These are phyloP conservation scores for Ephemerocybe angulata DNA, from an alignment of 768 basidiomycete species.

Conservation along the genomic window DNA sequence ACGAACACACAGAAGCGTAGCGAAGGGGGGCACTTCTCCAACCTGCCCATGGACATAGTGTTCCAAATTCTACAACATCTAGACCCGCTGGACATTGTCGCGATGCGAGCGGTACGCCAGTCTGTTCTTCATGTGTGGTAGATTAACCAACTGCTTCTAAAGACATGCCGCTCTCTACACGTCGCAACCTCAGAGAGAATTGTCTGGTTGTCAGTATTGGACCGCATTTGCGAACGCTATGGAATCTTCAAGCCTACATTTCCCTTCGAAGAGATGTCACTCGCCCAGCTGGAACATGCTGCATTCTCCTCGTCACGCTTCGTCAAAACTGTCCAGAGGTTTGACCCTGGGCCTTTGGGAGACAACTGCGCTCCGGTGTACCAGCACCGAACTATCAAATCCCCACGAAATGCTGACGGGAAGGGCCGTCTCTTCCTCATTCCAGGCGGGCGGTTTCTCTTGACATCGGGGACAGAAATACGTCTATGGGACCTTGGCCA, in stretches of 20 bases:
- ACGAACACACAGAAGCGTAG: too few species aligned
- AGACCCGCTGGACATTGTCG: neutral
- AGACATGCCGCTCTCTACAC: neutral
- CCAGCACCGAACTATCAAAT: neutral
- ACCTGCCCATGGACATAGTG: neutral
- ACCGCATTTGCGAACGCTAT: neutral
- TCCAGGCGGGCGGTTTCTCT: slow-evolving; percentile 13
- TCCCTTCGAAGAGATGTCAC: slow-evolving; percentile 3
- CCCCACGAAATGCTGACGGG: neutral
- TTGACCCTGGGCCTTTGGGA: neutral
- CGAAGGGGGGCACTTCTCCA: too few species aligned
- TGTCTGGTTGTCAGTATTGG: slow-evolving; percentile 2
- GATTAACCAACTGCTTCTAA: neutral
- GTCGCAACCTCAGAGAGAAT: neutral
- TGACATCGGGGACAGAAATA: neutral
- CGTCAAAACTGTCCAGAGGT: neutral
- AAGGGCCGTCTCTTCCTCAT: neutral
- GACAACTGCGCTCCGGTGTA: neutral
- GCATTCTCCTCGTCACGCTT: slow-evolving; percentile 1
- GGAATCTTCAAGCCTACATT: slow-evolving; percentile 8
- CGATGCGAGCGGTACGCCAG: neutral
- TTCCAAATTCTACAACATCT: neutral
- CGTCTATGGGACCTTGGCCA: slow-evolving; percentile 12
- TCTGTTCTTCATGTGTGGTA: too few species aligned
- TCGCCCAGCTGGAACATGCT: slow-evolving; percentile 6